These are phyloP conservation scores for Pythium phragmitis DNA, from an alignment of 352 stramenopile genomes.

Conservation along the genomic window DNA sequence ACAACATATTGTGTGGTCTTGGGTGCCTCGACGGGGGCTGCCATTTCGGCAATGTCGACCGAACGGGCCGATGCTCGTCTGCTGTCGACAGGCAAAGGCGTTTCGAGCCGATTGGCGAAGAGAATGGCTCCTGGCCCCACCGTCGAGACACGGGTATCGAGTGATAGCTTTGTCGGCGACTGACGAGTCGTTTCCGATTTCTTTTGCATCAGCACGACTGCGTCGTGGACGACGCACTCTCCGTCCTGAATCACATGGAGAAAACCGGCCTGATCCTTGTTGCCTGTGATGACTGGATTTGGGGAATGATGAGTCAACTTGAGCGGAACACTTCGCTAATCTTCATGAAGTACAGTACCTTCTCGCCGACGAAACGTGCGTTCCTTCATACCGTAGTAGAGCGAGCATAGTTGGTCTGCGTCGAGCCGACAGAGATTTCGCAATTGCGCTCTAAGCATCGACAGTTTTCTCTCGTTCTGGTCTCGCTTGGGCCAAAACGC, in stretches of 20 bases:
- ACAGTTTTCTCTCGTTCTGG: conserved; percentile 34
- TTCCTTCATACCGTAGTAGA: conserved; percentile 44
- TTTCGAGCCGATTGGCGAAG: conserved; percentile 26
- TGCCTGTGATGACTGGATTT: conserved; percentile 32
- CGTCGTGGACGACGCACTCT: conserved; percentile 43
- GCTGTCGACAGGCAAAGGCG: not conserved
- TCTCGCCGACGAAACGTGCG: conserved; percentile 40
- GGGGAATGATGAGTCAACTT: not conserved
- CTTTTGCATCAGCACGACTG: conserved; percentile 36
- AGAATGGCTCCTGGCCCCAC: conserved; percentile 38
- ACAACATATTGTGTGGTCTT: conserved; percentile 35
- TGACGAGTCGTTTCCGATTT: not conserved
- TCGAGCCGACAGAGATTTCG: conserved; percentile 36
- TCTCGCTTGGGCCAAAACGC: conserved; percentile 32
- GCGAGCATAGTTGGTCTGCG: conserved; percentile 37
- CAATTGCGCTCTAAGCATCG: conserved; percentile 34
- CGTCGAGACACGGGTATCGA: conserved; percentile 42
- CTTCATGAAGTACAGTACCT: conserved; percentile 22
- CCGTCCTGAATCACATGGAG: conserved; percentile 44
- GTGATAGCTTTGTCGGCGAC: conserved; percentile 26
- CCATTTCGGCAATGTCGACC: conserved; percentile 7
- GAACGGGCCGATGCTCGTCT: conserved; percentile 17
- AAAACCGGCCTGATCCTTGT: conserved; percentile 23
- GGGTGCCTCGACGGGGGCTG: not conserved
- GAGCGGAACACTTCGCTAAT: not conserved